A percentile compares a stretch with the other conserved stretches of the same genome.
phyloP scores from a whole-genome alignment of 2,329 filamentous ascomycete species.

The Talaromyces rugulosus region DNA sequence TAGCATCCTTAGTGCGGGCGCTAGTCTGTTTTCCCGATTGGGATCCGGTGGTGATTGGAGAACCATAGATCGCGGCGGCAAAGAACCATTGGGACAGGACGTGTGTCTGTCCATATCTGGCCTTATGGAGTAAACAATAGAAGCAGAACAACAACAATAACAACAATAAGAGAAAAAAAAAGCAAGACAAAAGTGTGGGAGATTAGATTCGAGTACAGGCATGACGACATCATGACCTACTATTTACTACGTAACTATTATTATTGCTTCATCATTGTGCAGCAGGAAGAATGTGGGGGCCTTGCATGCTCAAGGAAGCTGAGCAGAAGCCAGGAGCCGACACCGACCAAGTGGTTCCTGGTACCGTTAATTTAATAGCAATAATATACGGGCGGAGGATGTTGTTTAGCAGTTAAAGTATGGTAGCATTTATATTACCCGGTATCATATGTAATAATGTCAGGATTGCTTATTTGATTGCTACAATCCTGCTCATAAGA shows the following conservation, averaged over 20 bases:
- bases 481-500: background rate
- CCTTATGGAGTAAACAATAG: too few relatives aligned
- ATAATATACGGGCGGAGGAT: too few relatives aligned
- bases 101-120: background rate
- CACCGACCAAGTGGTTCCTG: constrained; percentile 1
- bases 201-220: background rate
- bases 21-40: background rate
- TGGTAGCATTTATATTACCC: background rate
- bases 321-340: background rate
- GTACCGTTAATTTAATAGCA: background rate
- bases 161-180: background rate
- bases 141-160: background rate
- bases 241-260: too few relatives aligned
- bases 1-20: background rate
- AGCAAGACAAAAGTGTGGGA: background rate
- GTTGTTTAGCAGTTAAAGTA: too few relatives aligned
- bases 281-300: background rate
- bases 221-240: background rate
- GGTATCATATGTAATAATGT: background rate
- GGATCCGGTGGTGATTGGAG: background rate
- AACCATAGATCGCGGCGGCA: background rate
- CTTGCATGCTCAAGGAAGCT: background rate
- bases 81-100: background rate
- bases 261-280: background rate
- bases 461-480: background rate